Evolutionary conservation across 345 rosid species (phyloP).

Genomic region (Aurinia saxatilis): DNA sequence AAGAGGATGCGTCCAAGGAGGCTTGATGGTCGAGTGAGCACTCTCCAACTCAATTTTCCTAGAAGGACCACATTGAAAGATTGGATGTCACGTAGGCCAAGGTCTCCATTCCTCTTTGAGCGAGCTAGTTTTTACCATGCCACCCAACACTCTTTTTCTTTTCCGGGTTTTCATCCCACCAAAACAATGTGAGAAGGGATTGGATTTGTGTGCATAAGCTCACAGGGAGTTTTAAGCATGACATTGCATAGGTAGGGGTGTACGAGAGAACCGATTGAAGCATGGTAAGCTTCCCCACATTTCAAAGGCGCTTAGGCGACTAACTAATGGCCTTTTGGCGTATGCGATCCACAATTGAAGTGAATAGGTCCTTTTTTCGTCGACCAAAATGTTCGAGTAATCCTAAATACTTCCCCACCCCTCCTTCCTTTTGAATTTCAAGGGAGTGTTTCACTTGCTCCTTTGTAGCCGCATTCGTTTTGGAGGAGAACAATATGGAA

Average conservation of each 20-base stretch:
- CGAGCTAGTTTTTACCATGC: not conserved
- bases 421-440: no score
- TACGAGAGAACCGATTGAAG: not conserved
- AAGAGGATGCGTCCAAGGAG: not conserved
- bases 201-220: not conserved
- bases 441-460: no score
- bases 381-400: no score
- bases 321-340: no score
- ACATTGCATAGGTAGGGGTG: not conserved
- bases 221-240: not conserved
- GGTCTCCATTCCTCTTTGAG: not conserved
- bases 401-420: no score
- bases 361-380: no score
- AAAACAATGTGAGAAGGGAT: not conserved
- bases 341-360: no score
- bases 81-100: not conserved
- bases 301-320: not conserved
- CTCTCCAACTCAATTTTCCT: not conserved
- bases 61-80: not conserved
- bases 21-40: not conserved
- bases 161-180: not conserved
- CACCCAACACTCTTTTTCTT: not conserved
- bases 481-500: no score
- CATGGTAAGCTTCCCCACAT: not conserved
- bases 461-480: no score